Evolutionary conservation across 371 early-diverging fungal genomes (phyloP).

Genomic region (Apophysomyces variabilis): DNA sequence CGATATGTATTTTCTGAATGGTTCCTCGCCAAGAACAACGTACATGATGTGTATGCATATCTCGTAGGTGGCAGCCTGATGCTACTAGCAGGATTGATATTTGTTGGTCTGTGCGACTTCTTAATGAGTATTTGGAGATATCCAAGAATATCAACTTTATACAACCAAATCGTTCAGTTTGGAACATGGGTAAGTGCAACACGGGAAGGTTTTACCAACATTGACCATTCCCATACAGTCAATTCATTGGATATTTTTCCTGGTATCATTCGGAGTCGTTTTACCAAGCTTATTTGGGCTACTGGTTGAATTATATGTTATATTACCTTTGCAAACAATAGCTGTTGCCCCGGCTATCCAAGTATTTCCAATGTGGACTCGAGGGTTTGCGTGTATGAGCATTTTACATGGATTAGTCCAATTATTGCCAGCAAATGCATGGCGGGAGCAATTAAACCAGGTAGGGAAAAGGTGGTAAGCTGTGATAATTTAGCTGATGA

Average conservation of each 20-base stretch:
- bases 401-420: constrained; percentile 21
- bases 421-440: constrained; percentile 15
- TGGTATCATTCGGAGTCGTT: constrained; percentile 44
- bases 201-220: not conserved
- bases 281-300: constrained; percentile 53
- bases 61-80: constrained; percentile 26
- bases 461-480: constrained; percentile 6
- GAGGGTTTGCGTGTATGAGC: constrained; percentile 25
- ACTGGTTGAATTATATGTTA: constrained; percentile 53
- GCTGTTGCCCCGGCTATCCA: constrained; percentile 32
- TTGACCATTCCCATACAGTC: not conserved
- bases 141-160: not conserved
- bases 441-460: constrained; percentile 13
- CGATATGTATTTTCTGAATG: constrained; percentile 39
- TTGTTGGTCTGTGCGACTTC: not conserved
- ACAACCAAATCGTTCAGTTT: not conserved
- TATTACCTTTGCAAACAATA: constrained; percentile 44
- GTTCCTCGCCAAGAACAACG: constrained; percentile 22
- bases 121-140: not conserved
- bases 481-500: not conserved
- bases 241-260: constrained; percentile 33
- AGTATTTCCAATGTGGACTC: constrained; percentile 35
- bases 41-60: constrained; percentile 66
- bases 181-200: not conserved
- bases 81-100: constrained; percentile 6